Evolutionary conservation across 1,284 basidiomycete genomes (phyloP).

Genomic region (Apiotrichum domesticum): DNA sequence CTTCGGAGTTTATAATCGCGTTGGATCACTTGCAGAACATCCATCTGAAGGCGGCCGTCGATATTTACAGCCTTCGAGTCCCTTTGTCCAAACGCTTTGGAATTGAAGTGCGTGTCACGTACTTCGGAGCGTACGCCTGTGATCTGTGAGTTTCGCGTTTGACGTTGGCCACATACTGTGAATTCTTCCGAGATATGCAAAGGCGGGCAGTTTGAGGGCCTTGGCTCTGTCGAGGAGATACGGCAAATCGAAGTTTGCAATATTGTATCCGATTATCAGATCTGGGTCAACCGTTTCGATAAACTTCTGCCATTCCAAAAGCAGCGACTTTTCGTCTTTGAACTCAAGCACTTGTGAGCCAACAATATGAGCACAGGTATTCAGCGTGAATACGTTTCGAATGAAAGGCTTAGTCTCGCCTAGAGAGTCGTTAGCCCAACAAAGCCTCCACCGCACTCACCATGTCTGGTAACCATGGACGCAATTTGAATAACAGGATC

Average conservation of each 20-base stretch:
- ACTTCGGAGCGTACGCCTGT: constrained; percentile 67
- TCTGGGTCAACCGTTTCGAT: constrained; percentile 83
- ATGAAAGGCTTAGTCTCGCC: constrained; percentile 87
- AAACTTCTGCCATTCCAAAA: constrained; percentile 77
- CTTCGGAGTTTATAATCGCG: constrained; percentile 90
- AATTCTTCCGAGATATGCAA: constrained; percentile 72
- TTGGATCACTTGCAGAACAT: constrained; percentile 93
- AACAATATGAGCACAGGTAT: constrained; percentile 85
- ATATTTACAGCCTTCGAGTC: constrained; percentile 87
- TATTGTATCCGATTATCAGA: constrained; percentile 90
- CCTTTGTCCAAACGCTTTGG: constrained; percentile 89
- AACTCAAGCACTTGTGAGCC: constrained; percentile 89
- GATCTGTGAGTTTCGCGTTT: neutral
- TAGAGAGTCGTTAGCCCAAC: constrained; percentile 39
- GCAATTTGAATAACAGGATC: constrained; percentile 97
- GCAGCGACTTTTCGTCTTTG: constrained; percentile 64
- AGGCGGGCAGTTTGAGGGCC: constrained; percentile 63
- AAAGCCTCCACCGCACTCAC: constrained; percentile 47
- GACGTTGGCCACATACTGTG: constrained; percentile 52
- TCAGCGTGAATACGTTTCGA: constrained; percentile 91
- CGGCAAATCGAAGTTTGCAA: constrained; percentile 84
- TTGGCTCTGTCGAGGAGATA: constrained; percentile 86
- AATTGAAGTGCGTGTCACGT: constrained; percentile 91
- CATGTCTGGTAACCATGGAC: constrained; percentile 94
- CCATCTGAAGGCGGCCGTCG: constrained; percentile 84